A percentile compares a stretch with the other conserved stretches of the same genome.
These are phyloP conservation scores for Sanghuangporus baumii DNA, from an alignment of 1,284 basidiomycete genomes.

Conservation along the genomic window DNA sequence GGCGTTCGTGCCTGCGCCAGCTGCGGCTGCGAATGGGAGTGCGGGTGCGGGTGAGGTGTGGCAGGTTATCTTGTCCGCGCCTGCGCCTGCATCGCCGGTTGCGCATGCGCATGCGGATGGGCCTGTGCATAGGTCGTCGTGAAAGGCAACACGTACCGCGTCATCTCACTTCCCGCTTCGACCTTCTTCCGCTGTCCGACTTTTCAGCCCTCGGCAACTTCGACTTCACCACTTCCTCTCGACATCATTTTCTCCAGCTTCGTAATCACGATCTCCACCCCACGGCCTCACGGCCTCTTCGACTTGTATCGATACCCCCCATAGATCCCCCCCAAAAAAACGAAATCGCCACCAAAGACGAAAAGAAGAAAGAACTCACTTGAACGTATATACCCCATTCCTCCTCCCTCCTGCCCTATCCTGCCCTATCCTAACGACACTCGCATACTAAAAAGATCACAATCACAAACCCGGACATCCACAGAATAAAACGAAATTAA, in stretches of 20 bases:
- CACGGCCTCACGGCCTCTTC: not conserved
- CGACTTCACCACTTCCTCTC: too few relatives aligned
- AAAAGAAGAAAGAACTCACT: not conserved
- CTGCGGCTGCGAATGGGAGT: not conserved
- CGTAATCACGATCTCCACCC: too few relatives aligned
- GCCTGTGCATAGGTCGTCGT: not conserved
- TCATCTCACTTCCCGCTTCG: not conserved
- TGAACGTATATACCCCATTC: not conserved
- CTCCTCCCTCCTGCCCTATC: not conserved
- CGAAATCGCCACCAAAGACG: not conserved
- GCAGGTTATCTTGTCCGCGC: slow-evolving; percentile 1
- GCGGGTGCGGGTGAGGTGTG: not conserved
- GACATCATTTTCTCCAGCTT: too few relatives aligned
- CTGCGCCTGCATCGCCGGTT: not conserved
- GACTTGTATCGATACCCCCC: slow-evolving; percentile 2
- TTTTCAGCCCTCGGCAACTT: too few relatives aligned
- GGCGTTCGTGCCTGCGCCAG: slow-evolving; percentile 1
- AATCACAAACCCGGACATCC: not conserved
- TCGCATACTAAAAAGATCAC: not conserved
- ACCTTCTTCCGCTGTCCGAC: not conserved
- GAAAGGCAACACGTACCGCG: not conserved
- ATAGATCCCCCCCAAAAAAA: not conserved
- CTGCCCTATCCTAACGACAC: not conserved
- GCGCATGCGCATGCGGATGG: not conserved
- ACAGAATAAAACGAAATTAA: not conserved